Evolutionary conservation across 1,284 basidiomycete species (phyloP), one percentile per base, ranked within the genome.

Genomic region (Lentinus polychrous): DNA sequence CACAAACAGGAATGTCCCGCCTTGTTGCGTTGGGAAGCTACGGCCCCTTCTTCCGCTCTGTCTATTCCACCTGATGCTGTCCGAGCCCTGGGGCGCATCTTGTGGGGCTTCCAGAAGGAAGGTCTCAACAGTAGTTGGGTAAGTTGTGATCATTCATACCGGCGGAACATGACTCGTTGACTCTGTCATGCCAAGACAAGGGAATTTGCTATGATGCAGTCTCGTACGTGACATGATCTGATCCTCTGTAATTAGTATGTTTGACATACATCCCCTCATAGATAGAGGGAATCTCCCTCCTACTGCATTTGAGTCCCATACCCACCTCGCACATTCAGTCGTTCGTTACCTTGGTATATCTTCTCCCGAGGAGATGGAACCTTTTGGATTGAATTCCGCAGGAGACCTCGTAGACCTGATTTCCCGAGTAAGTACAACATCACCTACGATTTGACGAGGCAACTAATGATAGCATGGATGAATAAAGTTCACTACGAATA

Each of bases 401-500:
- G 71, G 71, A 2, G 83, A 83, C 48, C 69, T 92, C 15, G 79
- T 89, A 1, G 81, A 84, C 58, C 57, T 84, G 20, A 78, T 86
- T 38, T 90, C 86, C n/a, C 71, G 76, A 49, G 86, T 86, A 58
- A 48, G 74, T 64, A 14, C 15, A 12, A n/a, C 18, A 3, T 18
- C 36, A 17, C 2, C 20, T 6, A 10, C 11, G 1, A 17, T 38
- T 20, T 15, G 27, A 8, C 14, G 14, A 32, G 3, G 33, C 17
- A 14, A 41, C 45, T 51, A 22, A 54, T 31, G 27, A 3, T 36
- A 32, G 23, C 24, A 47, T 33, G 20, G 14, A 37, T 23, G 17
- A 50, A n/a, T 41, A 8, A 57, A 95, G 89, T 92, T 95, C 62
- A 76, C 79, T 7, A 86, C 88, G 3, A 98, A 97, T 62, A 86